Base-by-base conservation (phyloP, 2,329 filamentous ascomycete genomes). In the Cordyceps javanica region DNA sequence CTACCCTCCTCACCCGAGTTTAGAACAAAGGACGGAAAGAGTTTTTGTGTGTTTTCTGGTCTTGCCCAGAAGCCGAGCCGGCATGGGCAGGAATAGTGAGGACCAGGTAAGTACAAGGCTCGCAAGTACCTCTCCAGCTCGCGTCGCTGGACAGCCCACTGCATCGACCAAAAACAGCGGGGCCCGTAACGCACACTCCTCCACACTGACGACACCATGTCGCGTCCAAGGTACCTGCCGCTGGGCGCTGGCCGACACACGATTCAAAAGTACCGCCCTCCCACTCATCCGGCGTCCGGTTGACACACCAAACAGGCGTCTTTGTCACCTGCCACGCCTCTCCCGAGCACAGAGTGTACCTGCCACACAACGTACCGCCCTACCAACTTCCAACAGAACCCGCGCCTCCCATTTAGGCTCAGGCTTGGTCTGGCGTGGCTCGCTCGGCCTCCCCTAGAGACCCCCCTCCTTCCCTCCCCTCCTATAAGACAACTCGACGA, bases 151-250 rank as follows among this genome's bases (percentile, higher is more conserved):
- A 9, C n/a, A 6, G 32, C n/a, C 41, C 55, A 53, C 55, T 58
- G 41, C 56, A 58, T 53, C 41, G 32, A 45, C 55, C 34, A 36
- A 39, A 48, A 49, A 55, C n/a, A 55, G 53, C 25, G 53, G 42
- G 53, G 41, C 44, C 10, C 10, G 21, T 10, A 23, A 28, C 10
- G 25, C 55, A 57, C 55, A n/a, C 55, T n/a, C 55, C 55, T 56
- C 46, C 55, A 51, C 26, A 21, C 30, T 58, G 56, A 58, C 56
- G 56, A 58, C 56, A 58, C 50, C 49, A 58, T 53, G 26, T 54
- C 56, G 56, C 49, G 42, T 54, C 23, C n/a, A 26, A 11, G 49
- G 30, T 57, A 50, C 46, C 25, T 46, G 50, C n/a, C n/a, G n/a
- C 6, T 28, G 11, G 23, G 8, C 44, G n/a, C n/a, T n/a, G n/a